Evolutionary conservation across 2,329 filamentous ascomycete genomes (phyloP).

Genomic region (Cladosporium velox): DNA sequence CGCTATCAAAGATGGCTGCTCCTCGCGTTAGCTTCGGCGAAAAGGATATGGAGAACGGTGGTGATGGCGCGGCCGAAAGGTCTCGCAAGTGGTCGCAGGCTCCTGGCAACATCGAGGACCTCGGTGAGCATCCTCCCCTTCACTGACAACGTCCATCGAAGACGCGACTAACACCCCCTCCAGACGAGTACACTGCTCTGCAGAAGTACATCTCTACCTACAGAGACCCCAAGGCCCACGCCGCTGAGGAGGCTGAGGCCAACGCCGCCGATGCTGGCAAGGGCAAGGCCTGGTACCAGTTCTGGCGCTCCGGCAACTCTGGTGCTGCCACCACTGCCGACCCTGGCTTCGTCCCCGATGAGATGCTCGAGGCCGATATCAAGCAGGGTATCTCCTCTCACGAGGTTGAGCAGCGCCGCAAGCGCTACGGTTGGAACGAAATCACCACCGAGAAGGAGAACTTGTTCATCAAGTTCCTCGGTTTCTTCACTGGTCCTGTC

Average conservation of each 20-base stretch:
- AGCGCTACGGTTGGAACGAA: conserved; percentile 70
- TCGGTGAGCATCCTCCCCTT: conserved; percentile 31
- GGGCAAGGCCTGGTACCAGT: conserved; percentile 56
- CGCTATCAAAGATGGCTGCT: conserved; percentile 39
- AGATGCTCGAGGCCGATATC: conserved; percentile 70
- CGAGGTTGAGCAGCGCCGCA: conserved; percentile 66
- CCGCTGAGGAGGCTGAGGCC: conserved; percentile 44
- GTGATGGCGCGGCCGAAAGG: conserved; percentile 33
- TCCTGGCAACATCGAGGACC: conserved; percentile 46
- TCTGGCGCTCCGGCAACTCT: conserved; percentile 48
- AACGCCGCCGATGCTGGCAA: conserved; percentile 48
- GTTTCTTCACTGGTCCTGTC: conserved; percentile 75
- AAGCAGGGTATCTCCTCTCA: conserved; percentile 59
- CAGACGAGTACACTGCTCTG: conserved; percentile 66
- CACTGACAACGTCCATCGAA: conserved; percentile 5
- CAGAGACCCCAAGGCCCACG: conserved; percentile 58
- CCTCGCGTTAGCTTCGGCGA: conserved; percentile 43
- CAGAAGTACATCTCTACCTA: conserved; percentile 70
- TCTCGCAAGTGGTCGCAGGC: conserved; percentile 44
- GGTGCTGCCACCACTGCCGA: conserved; percentile 38
- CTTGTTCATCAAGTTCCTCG: conserved; percentile 71
- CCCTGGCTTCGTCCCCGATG: conserved; percentile 57
- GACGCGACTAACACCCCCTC: conserved; percentile 28
- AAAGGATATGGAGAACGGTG: conserved; percentile 43
- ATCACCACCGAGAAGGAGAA: conserved; percentile 74